Conservation (phyloP, 108 stramenopile species). For the Cylindrotheca closterium region DNA sequence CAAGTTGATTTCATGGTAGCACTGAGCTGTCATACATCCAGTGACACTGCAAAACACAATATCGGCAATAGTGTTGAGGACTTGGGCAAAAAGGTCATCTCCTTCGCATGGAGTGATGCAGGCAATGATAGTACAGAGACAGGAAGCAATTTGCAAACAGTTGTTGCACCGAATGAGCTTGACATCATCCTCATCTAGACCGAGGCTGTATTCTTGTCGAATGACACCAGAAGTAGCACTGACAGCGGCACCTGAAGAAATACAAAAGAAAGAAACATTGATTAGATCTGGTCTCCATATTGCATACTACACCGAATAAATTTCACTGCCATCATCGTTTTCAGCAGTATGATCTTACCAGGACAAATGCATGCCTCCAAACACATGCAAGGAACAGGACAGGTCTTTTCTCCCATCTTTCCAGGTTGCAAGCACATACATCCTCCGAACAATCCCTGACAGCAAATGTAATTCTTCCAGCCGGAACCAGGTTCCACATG, state of each 20-base stretch:
- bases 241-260: constrained; percentile 72
- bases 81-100: constrained; percentile 23
- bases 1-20: constrained; percentile 60
- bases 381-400: constrained; percentile 75
- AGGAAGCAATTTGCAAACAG: constrained; percentile 45
- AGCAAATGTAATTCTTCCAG: constrained; percentile 72
- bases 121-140: constrained; percentile 13
- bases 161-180: constrained; percentile 76
- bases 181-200: constrained; percentile 77
- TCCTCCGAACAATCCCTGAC: constrained; percentile 76
- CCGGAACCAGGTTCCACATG: constrained; percentile 65
- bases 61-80: constrained; percentile 58
- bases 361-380: constrained; percentile 62
- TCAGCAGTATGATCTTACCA: too few relatives aligned
- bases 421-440: constrained; percentile 66
- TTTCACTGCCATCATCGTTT: too few relatives aligned
- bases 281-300: too few relatives aligned
- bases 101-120: constrained; percentile 26
- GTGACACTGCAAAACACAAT: constrained; percentile 65
- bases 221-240: constrained; percentile 58
- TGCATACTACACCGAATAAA: too few relatives aligned
- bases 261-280: too few relatives aligned
- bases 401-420: constrained; percentile 52
- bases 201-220: constrained; percentile 55
- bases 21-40: constrained; percentile 78